Evolutionary conservation across 306 rosid species (phyloP).

Genomic region (Canavalia gladiata): DNA sequence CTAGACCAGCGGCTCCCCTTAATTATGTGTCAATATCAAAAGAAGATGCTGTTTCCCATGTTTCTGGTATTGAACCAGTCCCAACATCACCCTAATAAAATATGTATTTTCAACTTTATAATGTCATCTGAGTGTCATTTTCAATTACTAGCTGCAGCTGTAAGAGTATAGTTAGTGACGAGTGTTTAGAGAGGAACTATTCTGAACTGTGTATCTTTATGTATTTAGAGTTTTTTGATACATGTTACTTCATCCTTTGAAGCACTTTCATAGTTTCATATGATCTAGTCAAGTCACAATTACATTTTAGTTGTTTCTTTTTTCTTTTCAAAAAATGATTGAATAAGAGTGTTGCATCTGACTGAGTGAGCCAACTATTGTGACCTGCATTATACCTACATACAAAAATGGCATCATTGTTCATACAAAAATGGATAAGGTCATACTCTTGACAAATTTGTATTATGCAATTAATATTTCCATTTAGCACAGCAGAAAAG

Average conservation of each 20-base stretch:
- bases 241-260: constrained; percentile 40
- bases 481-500: too few relatives aligned
- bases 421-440: too few relatives aligned
- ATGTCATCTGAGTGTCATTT: constrained; percentile 52
- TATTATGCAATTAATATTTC: too few relatives aligned
- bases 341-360: neutral
- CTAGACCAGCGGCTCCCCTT: constrained; percentile 72
- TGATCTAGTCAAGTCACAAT: too few relatives aligned
- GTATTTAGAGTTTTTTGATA: constrained; percentile 56
- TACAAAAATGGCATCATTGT: too few relatives aligned
- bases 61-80: constrained; percentile 72
- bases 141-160: constrained; percentile 55
- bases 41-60: constrained; percentile 80
- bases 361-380: neutral
- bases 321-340: neutral
- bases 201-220: constrained; percentile 57
- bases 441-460: too few relatives aligned
- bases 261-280: neutral
- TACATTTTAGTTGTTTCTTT: neutral
- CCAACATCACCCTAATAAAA: constrained; percentile 70
- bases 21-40: constrained; percentile 77
- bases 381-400: neutral
- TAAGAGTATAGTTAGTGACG: constrained; percentile 61
- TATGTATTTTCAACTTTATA: constrained; percentile 43
- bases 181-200: constrained; percentile 50